A percentile compares a stretch with the other conserved stretches of the same genome.
Conservation (phyloP, 768 basidiomycete genomes). For the Boletales sp. region DNA sequence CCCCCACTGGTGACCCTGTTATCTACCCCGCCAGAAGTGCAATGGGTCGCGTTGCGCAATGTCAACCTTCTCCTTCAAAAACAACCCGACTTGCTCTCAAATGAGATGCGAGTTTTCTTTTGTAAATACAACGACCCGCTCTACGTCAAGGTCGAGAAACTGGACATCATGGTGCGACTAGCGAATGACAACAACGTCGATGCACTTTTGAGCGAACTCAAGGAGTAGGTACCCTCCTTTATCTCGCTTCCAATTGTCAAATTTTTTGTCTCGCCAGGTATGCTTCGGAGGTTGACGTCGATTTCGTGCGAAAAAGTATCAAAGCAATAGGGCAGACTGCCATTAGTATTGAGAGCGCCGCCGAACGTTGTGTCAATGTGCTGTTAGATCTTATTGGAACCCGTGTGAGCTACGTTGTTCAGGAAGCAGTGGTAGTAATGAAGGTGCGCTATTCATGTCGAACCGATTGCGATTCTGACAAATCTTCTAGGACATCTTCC, state of each 20-base stretch:
- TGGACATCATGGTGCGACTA: slow-evolving; percentile 97
- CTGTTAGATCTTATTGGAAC: slow-evolving; percentile 90
- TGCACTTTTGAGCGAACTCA: slow-evolving; percentile 90
- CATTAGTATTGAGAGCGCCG: slow-evolving; percentile 89
- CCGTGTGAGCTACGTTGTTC: slow-evolving; percentile 94
- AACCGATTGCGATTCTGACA: not conserved
- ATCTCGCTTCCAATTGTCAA: slow-evolving; percentile 1
- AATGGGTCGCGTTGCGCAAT: slow-evolving; percentile 97
- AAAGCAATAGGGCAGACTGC: slow-evolving; percentile 96
- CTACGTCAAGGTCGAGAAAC: slow-evolving; percentile 98
- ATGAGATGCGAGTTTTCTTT: slow-evolving; percentile 99
- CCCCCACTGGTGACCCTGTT: slow-evolving; percentile 94
- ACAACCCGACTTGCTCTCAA: slow-evolving; percentile 82
- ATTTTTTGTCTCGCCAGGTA: slow-evolving; percentile 50
- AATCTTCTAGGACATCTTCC: slow-evolving; percentile 82
- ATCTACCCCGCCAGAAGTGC: slow-evolving; percentile 94
- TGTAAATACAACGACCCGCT: slow-evolving; percentile 99
- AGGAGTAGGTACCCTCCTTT: slow-evolving; percentile 63
- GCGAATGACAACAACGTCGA: slow-evolving; percentile 92
- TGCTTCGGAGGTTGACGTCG: slow-evolving; percentile 96
- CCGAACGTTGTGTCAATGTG: slow-evolving; percentile 93
- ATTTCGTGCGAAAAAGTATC: slow-evolving; percentile 93
- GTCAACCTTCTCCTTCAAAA: slow-evolving; percentile 97
- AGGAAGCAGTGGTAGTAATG: slow-evolving; percentile 98
- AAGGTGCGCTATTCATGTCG: slow-evolving; percentile 54